Evolutionary conservation across 2,329 filamentous ascomycete species (phyloP).

Genomic region (Myrmaecium sp.): DNA sequence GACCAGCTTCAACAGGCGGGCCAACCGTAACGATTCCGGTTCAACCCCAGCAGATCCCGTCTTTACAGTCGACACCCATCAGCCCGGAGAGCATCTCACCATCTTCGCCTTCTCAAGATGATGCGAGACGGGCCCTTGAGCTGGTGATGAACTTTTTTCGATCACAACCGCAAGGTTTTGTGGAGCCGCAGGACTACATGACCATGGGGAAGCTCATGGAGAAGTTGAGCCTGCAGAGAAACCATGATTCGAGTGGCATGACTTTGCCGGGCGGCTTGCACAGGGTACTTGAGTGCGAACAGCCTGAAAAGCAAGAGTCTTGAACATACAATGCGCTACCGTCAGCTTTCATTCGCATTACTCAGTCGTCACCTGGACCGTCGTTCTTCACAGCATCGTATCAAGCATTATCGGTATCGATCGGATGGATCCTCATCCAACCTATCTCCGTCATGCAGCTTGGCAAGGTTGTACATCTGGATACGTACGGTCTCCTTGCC

Average conservation of each 20-base stretch:
- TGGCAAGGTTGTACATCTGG: too few relatives aligned
- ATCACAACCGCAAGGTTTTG: conserved; percentile 48
- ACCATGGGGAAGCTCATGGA: conserved; percentile 70
- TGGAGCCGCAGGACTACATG: conserved; percentile 62
- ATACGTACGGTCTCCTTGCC: too few relatives aligned
- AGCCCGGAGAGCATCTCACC: conserved; percentile 24
- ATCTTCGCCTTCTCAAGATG: conserved; percentile 59
- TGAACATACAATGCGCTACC: not conserved
- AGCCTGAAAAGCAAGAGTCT: not conserved
- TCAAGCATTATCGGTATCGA: too few relatives aligned
- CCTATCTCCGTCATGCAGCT: too few relatives aligned
- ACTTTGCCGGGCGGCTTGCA: conserved; percentile 15
- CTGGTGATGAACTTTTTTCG: conserved; percentile 71
- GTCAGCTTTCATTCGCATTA: not conserved
- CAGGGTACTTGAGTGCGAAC: conserved; percentile 15
- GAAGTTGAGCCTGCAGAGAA: conserved; percentile 57
- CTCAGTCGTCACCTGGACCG: too few relatives aligned
- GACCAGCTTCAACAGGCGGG: conserved; percentile 25
- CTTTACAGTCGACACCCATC: conserved; percentile 7
- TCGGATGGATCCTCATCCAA: too few relatives aligned
- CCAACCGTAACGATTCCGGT: conserved; percentile 11
- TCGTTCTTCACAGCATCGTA: too few relatives aligned
- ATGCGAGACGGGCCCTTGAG: conserved; percentile 66
- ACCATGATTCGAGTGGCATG: conserved; percentile 13
- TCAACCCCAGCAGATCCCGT: conserved; percentile 5